Conservation (phyloP, 371 early-diverging fungal genomes). For the Lichtheimia ornata region DNA sequence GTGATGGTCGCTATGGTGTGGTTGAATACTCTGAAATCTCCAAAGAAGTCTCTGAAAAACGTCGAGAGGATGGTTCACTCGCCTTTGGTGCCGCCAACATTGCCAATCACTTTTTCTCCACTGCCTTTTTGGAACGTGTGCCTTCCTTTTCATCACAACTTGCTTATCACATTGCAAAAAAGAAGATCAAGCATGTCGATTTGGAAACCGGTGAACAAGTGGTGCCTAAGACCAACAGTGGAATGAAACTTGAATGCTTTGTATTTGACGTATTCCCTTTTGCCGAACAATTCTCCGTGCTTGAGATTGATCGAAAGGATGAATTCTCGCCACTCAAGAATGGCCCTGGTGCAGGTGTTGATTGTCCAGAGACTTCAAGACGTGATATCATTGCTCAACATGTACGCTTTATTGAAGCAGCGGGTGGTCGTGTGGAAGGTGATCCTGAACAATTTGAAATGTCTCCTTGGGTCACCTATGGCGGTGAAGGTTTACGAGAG, state of each 20-base stretch:
- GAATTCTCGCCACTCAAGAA: slow-evolving; percentile 98
- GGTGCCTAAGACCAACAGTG: slow-evolving; percentile 81
- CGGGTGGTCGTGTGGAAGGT: slow-evolving; percentile 77
- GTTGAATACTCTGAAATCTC: slow-evolving; percentile 97
- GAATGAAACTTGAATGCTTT: slow-evolving; percentile 97
- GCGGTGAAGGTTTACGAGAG: slow-evolving; percentile 88
- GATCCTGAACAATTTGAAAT: slow-evolving; percentile 75
- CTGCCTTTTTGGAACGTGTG: slow-evolving; percentile 85
- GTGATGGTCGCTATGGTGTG: slow-evolving; percentile 81
- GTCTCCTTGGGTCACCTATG: slow-evolving; percentile 89
- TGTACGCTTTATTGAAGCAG: slow-evolving; percentile 80
- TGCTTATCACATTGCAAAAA: slow-evolving; percentile 94
- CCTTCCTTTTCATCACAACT: slow-evolving; percentile 79
- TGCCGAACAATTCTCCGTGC: slow-evolving; percentile 83
- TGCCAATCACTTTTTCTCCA: slow-evolving; percentile 96
- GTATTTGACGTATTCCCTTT: slow-evolving; percentile 97
- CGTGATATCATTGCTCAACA: slow-evolving; percentile 86
- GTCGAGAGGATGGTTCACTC: slow-evolving; percentile 69
- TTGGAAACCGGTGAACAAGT: slow-evolving; percentile 74
- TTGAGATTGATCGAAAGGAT: slow-evolving; percentile 89
- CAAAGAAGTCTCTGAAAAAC: slow-evolving; percentile 66
- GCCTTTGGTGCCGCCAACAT: slow-evolving; percentile 94
- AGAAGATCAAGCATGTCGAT: slow-evolving; percentile 94
- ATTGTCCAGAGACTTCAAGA: slow-evolving; percentile 93
- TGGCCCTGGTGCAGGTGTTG: slow-evolving; percentile 85